Evolutionary conservation across 108 stramenopile genomes (phyloP).

Genomic region (Fragilaria radians): DNA sequence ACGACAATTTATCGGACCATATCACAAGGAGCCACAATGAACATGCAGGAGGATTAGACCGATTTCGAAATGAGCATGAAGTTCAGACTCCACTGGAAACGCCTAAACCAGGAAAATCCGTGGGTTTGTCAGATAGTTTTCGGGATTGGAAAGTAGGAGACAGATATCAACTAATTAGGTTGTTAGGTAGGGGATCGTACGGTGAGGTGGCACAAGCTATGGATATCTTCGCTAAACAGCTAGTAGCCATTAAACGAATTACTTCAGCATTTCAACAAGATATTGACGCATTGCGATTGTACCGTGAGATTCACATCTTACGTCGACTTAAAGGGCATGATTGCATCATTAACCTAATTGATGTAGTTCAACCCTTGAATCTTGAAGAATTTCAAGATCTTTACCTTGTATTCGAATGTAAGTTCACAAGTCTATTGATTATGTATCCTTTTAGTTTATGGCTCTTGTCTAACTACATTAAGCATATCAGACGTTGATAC

Average conservation of each 20-base stretch:
- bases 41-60: conserved; percentile 4
- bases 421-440: conserved; percentile 11
- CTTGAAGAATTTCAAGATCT: conserved; percentile 75
- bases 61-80: conserved; percentile 3
- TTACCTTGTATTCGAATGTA: conserved; percentile 86
- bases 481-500: conserved; percentile 91
- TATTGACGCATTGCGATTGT: conserved; percentile 85
- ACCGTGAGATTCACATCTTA: conserved; percentile 92
- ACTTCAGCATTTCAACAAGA: conserved; percentile 90
- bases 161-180: conserved; percentile 77
- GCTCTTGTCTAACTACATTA: background rate
- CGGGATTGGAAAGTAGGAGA: conserved; percentile 89
- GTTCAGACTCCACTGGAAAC: conserved; percentile 29
- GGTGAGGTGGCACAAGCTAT: conserved; percentile 96
- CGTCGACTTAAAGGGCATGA: conserved; percentile 77
- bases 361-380: conserved; percentile 84
- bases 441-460: background rate
- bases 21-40: background rate
- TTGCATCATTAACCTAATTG: conserved; percentile 87
- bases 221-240: conserved; percentile 56
- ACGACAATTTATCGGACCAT: background rate
- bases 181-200: conserved; percentile 92
- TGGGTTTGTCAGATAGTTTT: conserved; percentile 50
- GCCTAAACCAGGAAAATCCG: conserved; percentile 8
- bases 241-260: conserved; percentile 95